Evolutionary conservation across 345 rosid genomes (phyloP), one percentile per base, ranked within the genome.

Genomic region (Cardamine occulta): DNA sequence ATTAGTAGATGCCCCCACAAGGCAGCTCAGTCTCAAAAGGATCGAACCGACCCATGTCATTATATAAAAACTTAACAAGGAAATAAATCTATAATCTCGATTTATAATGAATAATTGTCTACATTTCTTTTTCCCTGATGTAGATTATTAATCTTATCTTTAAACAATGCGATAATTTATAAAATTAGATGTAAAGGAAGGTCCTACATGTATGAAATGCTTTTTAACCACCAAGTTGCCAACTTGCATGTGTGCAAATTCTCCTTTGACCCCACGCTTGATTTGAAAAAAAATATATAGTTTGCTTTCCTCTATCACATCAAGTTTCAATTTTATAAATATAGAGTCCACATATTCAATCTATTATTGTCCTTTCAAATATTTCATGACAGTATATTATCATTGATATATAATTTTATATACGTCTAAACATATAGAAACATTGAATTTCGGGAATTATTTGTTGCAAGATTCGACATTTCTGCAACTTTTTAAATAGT

Each of bases 161-260:
- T 66, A 18, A 23, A 63, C 61, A 69, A 53, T 61, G 58, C 51
- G 55, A 42, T 19, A 24, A 40, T 13, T n/a, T 21, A 17, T 13
- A 34, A 3, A 56, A 63, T 68, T 42, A 68, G 31, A 75, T 35
- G 54, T 52, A 56, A 55, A 53, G 64, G 52, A 63, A 57, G 77
- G 73, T 57, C 77, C 77, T 72, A 77, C 57, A 65, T 58, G 63
- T 67, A 78, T 72, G 68, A 65, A 78, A 78, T 77, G 75, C 71
- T 34, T 66, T 72, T 52, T 40, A 78, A 72, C 73, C 58, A 72
- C 74, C 78, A 72, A 73, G 64, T 78, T 59, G 77, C 70, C 78
- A 78, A 66, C 74, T 59, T 78, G 81, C 81, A 72, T 66, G 80
- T 77, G 76, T 77, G 62, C 72, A 65, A 77, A 64, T 77, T 71